Conservation (phyloP, 768 basidiomycete species). For the Tulasnella sp. region DNA sequence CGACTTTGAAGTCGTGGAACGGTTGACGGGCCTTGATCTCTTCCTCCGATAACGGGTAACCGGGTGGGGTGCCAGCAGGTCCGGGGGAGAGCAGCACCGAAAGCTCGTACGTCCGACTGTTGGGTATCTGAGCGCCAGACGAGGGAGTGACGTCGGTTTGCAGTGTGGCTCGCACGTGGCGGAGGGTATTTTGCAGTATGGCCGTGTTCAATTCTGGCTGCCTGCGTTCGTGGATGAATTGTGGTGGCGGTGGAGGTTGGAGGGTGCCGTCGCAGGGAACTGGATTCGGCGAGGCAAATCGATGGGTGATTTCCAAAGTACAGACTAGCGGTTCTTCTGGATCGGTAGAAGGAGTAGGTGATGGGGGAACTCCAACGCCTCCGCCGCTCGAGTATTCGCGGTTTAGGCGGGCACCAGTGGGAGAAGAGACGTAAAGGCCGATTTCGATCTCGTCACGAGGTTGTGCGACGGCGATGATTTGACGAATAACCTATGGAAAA, state of each 20-base stretch:
- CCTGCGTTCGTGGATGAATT: slow-evolving; percentile 7
- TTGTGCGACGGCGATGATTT: slow-evolving; percentile 65
- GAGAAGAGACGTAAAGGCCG: slow-evolving; percentile 57
- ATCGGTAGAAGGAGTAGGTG: slow-evolving; percentile 30
- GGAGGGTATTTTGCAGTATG: slow-evolving; percentile 27
- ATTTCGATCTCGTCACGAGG: slow-evolving; percentile 80
- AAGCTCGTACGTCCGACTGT: slow-evolving; percentile 52
- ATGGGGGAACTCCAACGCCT: slow-evolving; percentile 33
- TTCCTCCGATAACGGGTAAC: slow-evolving; percentile 44
- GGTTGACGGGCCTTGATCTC: slow-evolving; percentile 43
- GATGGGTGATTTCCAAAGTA: slow-evolving; percentile 55
- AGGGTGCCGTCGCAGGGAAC: slow-evolving; percentile 2
- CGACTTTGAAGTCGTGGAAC: slow-evolving; percentile 48
- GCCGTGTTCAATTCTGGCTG: slow-evolving; percentile 24
- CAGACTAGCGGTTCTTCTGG: slow-evolving; percentile 48
- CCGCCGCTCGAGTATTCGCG: slow-evolving; percentile 31
- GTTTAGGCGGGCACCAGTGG: slow-evolving; percentile 17
- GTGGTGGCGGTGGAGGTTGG: not conserved
- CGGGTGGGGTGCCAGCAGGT: slow-evolving; percentile 42
- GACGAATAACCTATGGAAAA: slow-evolving; percentile 67
- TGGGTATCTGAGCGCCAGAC: slow-evolving; percentile 39
- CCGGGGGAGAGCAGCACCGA: slow-evolving; percentile 61
- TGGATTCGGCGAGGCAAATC: slow-evolving; percentile 36
- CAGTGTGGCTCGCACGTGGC: slow-evolving; percentile 24
- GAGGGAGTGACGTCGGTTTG: slow-evolving; percentile 23